These are phyloP conservation scores for Xerophyta viscosa DNA, from an alignment of 106 monocot genomes.

Conservation along the genomic window DNA sequence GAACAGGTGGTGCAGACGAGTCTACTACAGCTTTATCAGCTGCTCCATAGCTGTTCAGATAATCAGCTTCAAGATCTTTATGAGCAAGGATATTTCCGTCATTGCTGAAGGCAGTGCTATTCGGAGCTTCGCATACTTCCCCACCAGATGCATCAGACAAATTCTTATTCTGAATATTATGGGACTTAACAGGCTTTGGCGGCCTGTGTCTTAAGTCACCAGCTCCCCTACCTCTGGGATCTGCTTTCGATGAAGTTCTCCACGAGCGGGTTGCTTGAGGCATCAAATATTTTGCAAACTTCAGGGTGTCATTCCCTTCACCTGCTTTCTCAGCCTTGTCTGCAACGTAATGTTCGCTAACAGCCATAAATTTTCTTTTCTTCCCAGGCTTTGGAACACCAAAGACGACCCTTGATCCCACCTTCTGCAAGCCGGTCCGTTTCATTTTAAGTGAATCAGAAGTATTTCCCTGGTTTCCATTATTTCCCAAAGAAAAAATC, in stretches of 20 bases:
- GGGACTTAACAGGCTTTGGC: slow-evolving; percentile 36
- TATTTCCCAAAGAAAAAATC: slow-evolving; percentile 58
- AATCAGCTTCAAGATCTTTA: slow-evolving; percentile 17
- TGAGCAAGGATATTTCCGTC: slow-evolving; percentile 21
- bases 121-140: slow-evolving; percentile 11
- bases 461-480: slow-evolving; percentile 25
- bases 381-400: slow-evolving; percentile 95
- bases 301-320: slow-evolving; percentile 32
- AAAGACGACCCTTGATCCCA: slow-evolving; percentile 72
- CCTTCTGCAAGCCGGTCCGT: slow-evolving; percentile 55
- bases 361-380: slow-evolving; percentile 96
- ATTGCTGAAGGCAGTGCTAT: slow-evolving; percentile 14
- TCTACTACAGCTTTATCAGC: slow-evolving; percentile 5
- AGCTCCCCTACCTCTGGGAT: slow-evolving; percentile 33
- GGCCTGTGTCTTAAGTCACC: slow-evolving; percentile 27
- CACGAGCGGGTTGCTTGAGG: slow-evolving; percentile 44
- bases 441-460: slow-evolving; percentile 27
- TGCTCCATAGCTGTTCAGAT: slow-evolving; percentile 9
- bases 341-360: slow-evolving; percentile 85
- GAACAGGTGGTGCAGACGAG: slow-evolving; percentile 17
- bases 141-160: slow-evolving; percentile 22
- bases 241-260: slow-evolving; percentile 40
- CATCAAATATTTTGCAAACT: slow-evolving; percentile 57
- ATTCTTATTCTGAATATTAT: slow-evolving; percentile 19
- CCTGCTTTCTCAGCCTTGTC: slow-evolving; percentile 38